phyloP scores from a whole-genome alignment of 2,329 filamentous ascomycete species.

The Lachnellula hyalina region DNA sequence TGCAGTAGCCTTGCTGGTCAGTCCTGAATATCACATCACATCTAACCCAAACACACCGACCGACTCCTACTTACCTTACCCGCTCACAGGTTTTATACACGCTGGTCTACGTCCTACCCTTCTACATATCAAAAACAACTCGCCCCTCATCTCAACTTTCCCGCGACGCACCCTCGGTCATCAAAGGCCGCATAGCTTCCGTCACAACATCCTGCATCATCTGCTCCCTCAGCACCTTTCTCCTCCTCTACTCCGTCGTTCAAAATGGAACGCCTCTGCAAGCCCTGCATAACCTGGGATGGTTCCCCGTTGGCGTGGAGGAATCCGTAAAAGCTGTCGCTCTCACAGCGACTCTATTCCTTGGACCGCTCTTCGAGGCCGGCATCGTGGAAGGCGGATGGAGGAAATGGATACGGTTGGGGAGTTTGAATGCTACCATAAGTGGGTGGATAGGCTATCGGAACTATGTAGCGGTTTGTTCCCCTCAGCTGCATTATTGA shows the following conservation, averaged over 20 bases:
- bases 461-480: conserved; percentile 75
- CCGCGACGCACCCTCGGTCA: conserved; percentile 84
- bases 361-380: conserved; percentile 76
- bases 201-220: conserved; percentile 70
- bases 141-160: conserved; percentile 73
- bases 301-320: conserved; percentile 67
- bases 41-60: neutral
- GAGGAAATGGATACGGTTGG: conserved; percentile 56
- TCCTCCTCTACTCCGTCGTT: conserved; percentile 52
- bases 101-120: conserved; percentile 82
- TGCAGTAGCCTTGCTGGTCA: conserved; percentile 25
- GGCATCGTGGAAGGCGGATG: conserved; percentile 68
- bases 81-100: conserved; percentile 65
- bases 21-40: neutral
- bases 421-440: conserved; percentile 54
- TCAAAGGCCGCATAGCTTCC: conserved; percentile 76
- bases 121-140: conserved; percentile 77
- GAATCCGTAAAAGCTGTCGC: conserved; percentile 62
- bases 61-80: neutral
- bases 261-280: conserved; percentile 45
- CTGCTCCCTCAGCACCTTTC: conserved; percentile 61
- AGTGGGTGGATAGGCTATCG: conserved; percentile 77
- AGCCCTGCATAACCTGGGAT: conserved; percentile 66
- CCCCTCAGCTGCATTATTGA: neutral
- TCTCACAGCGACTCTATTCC: conserved; percentile 74